Conservation (phyloP, 257 asterid species). For the Gynochthodes officinalis region DNA sequence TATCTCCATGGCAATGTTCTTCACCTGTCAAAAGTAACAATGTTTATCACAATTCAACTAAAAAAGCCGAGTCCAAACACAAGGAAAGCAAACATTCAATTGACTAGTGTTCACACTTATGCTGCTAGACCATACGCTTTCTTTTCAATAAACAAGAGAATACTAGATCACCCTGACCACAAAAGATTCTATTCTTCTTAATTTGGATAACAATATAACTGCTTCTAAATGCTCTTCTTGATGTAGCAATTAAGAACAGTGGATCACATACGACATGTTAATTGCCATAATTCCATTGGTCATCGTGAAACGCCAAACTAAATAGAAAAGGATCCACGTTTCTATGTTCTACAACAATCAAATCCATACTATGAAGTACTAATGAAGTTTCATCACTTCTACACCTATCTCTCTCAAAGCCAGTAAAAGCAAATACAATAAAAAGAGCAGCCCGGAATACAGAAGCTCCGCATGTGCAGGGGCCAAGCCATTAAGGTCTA, state of each 20-base stretch:
- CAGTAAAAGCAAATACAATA: no score
- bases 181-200: no score
- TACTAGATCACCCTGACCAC: background rate
- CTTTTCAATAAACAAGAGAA: background rate
- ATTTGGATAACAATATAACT: no score
- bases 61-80: background rate
- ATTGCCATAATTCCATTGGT: background rate
- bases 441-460: no score
- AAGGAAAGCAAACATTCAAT: no score
- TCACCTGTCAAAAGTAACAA: constrained; percentile 55
- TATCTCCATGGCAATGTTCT: constrained; percentile 90
- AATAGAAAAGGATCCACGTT: background rate
- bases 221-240: background rate
- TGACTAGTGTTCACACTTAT: background rate
- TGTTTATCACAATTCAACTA: background rate
- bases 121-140: background rate
- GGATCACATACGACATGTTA: background rate
- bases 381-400: background rate
- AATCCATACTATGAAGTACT: no score
- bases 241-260: background rate
- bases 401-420: background rate
- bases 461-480: no score
- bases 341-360: background rate
- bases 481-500: no score
- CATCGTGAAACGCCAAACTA: background rate